Conservation (phyloP, 2,329 filamentous ascomycete genomes). For the Trichoderma sp. region DNA sequence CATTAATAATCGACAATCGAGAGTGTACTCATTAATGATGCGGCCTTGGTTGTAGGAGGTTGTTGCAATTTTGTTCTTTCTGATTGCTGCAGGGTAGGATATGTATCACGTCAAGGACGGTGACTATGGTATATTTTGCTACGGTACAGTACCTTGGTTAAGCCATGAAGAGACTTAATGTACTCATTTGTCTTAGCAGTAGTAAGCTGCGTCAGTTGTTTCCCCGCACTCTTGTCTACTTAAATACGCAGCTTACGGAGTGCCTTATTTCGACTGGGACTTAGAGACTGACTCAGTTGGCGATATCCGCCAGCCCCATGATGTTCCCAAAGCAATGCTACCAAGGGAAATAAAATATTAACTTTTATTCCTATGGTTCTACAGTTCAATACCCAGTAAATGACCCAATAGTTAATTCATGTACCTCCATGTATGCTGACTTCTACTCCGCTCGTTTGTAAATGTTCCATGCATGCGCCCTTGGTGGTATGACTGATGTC, state of each 20-base stretch:
- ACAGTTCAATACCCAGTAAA: neutral
- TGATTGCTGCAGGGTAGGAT: neutral
- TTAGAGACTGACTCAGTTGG: neutral
- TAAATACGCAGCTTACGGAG: neutral
- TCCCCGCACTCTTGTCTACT: neutral
- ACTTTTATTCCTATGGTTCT: neutral
- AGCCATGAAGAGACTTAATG: neutral
- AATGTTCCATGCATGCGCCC: neutral
- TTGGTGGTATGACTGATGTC: neutral
- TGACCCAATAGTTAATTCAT: neutral
- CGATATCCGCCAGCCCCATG: neutral
- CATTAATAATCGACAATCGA: too few relatives aligned
- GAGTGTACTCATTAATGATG: neutral
- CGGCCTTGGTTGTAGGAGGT: neutral
- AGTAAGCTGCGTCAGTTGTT: neutral
- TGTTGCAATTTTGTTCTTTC: neutral
- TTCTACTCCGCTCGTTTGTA: neutral
- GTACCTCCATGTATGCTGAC: neutral
- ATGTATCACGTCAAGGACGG: neutral
- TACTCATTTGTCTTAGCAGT: neutral
- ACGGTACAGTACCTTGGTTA: too few relatives aligned
- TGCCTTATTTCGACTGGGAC: neutral
- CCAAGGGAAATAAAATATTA: neutral
- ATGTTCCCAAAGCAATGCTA: neutral
- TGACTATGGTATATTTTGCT: too few relatives aligned